Percentiles rank a stretch among this genome's conserved stretches.
Conservation (phyloP, 371 early-diverging fungal genomes). For the Mucor saturninus region DNA sequence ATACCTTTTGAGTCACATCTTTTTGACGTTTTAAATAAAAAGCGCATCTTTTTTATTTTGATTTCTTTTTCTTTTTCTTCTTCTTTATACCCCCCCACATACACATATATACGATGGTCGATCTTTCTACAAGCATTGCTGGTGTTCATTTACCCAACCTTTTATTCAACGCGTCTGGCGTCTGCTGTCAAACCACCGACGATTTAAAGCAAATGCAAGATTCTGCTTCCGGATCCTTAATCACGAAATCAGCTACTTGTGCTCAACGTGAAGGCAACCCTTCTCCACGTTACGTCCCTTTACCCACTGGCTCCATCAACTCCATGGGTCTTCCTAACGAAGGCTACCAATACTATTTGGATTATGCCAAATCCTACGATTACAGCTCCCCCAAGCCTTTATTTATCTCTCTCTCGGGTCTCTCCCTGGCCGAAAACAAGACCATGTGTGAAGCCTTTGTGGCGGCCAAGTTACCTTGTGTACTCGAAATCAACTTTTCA, state of each 20-base stretch:
- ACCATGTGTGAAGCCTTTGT: constrained; percentile 51
- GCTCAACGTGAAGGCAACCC: constrained; percentile 53
- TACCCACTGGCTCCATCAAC: constrained; percentile 53
- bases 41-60: not conserved
- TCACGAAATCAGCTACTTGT: constrained; percentile 55
- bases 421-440: constrained; percentile 49
- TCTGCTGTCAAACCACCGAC: constrained; percentile 47
- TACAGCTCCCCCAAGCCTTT: constrained; percentile 40
- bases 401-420: constrained; percentile 54
- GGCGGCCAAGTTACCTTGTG: constrained; percentile 44
- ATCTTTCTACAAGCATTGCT: constrained; percentile 53
- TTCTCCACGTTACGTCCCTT: constrained; percentile 47
- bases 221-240: constrained; percentile 53
- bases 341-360: constrained; percentile 51
- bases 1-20: not conserved
- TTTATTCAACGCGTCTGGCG: constrained; percentile 57
- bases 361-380: constrained; percentile 49
- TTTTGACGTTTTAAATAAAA: not conserved
- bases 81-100: not conserved
- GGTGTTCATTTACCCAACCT: constrained; percentile 52
- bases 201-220: constrained; percentile 46
- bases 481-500: constrained; percentile 56
- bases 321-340: constrained; percentile 60
- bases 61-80: constrained; percentile 6
- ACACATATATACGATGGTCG: constrained; percentile 33